Evolutionary conservation across 1,284 basidiomycete genomes (phyloP).

Genomic region (Leccinum angustisporum): DNA sequence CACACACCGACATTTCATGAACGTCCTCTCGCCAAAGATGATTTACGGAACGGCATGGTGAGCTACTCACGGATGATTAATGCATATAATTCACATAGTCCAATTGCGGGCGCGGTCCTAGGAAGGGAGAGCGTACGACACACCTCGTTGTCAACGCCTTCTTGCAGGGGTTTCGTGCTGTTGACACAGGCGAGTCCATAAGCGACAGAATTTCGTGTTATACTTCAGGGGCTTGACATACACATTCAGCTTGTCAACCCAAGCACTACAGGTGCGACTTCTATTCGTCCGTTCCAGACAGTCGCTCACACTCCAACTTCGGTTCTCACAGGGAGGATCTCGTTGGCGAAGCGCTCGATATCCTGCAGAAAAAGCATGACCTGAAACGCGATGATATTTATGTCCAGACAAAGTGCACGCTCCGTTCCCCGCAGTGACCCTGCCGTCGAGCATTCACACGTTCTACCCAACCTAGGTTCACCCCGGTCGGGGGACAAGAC

Average conservation of each 20-base stretch:
- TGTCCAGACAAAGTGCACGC: constrained; percentile 72
- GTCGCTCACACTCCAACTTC: not conserved
- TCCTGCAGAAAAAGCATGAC: constrained; percentile 49
- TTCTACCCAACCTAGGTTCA: constrained; percentile 51
- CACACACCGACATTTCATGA: constrained; percentile 19
- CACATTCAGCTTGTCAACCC: constrained; percentile 64
- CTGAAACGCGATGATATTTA: constrained; percentile 64
- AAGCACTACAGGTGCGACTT: constrained; percentile 67
- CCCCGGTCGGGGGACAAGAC: constrained; percentile 72
- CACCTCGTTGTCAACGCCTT: constrained; percentile 70
- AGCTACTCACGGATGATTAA: constrained; percentile 6
- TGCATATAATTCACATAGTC: not conserved
- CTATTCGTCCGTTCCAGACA: not conserved
- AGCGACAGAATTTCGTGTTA: not conserved
- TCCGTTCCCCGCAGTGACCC: constrained; percentile 4
- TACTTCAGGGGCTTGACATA: constrained; percentile 16
- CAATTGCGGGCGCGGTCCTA: constrained; percentile 25
- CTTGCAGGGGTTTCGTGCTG: constrained; percentile 71
- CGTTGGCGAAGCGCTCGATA: constrained; percentile 68
- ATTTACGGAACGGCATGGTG: constrained; percentile 74
- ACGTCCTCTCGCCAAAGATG: constrained; percentile 41
- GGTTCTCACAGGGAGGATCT: constrained; percentile 62
- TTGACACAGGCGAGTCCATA: constrained; percentile 67
- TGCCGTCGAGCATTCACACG: constrained; percentile 4
- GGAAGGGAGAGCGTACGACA: constrained; percentile 74